Evolutionary conservation across 2,329 filamentous ascomycete species (phyloP), one percentile per base, ranked within the genome.

Genomic region (Chaetomium sp.): DNA sequence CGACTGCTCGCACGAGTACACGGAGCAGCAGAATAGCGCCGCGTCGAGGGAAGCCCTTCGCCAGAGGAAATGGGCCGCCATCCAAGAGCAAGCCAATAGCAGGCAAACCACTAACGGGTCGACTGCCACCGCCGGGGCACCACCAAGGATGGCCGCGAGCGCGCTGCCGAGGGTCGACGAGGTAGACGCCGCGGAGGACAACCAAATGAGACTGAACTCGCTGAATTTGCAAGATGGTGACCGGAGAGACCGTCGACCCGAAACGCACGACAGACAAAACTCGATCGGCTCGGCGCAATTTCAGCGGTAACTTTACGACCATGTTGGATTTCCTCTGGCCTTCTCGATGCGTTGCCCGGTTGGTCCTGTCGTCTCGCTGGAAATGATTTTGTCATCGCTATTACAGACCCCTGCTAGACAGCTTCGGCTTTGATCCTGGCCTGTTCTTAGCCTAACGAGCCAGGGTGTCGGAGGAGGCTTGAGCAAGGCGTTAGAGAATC

Each of bases 1-100:
- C 72, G 95, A 99, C 75, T 99, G 95, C 79, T 97, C 95, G 42
- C 94, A 97, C 74, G 93, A 98, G 69, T 99, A 99, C 78, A 96
- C 93, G 5, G 94, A 98, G 77, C 90, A 95, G 73, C 94, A 98
- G 78, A 96, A 96, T 78, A 95, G 87, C 68, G 92, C 93, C 3
- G 88, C 91, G n/a, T 87, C 92, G 66, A 88, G 93, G 63, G 90
- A 97, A 77, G 88, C 90, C 69, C 83, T 88, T 68, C 88, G 95
- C 69, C 89, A 96, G 76, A 88, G 88, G 70, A 93, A 94, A 75
- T 99, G 95, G 95, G 92, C 94, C 62, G 88, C 89, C 67, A 84
- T 99, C 50, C 85, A 88, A 57, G 90, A 95, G 70, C 88, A 92
- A 76, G 93, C 93, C 47, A 88, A 90, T 71, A 85, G 87, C 70